These are phyloP conservation scores for Daedalea quercina DNA, from an alignment of 768 basidiomycete species.

Conservation along the genomic window DNA sequence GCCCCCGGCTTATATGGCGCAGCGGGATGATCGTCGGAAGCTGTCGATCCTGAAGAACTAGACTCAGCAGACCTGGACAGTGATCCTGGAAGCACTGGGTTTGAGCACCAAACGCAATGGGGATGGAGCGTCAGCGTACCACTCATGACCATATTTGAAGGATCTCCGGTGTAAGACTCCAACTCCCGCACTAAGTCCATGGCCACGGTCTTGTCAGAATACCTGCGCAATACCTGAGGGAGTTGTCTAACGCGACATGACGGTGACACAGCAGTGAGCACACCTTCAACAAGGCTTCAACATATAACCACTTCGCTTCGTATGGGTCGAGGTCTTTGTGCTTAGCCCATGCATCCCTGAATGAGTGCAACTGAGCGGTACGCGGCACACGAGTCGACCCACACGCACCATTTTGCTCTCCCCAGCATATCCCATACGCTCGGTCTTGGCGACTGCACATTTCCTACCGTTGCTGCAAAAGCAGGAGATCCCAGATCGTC, in stretches of 20 bases:
- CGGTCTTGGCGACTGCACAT: constrained; percentile 73
- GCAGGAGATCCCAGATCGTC: neutral
- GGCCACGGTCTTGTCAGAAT: constrained; percentile 78
- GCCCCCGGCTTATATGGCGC: constrained; percentile 8
- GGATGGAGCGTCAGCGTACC: constrained; percentile 35
- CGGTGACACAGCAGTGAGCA: constrained; percentile 2
- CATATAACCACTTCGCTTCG: constrained; percentile 87
- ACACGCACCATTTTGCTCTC: constrained; percentile 83
- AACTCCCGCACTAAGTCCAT: constrained; percentile 71
- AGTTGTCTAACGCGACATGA: neutral
- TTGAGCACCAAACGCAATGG: neutral
- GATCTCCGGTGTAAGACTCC: constrained; percentile 67
- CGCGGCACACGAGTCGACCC: constrained; percentile 9
- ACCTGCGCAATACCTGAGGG: constrained; percentile 65
- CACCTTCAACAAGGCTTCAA: constrained; percentile 82
- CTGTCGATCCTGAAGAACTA: constrained; percentile 58
- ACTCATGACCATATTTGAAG: constrained; percentile 56
- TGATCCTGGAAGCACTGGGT: constrained; percentile 20
- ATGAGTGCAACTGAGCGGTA: neutral
- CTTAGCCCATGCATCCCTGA: constrained; percentile 94
- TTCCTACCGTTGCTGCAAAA: constrained; percentile 76
- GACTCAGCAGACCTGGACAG: constrained; percentile 47
- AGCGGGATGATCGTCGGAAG: constrained; percentile 36
- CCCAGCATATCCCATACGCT: constrained; percentile 89
- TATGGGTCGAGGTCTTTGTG: constrained; percentile 72